Evolutionary conservation across 306 rosid species (phyloP), one percentile per base, ranked within the genome.

Genomic region (Rubus parviflorus): DNA sequence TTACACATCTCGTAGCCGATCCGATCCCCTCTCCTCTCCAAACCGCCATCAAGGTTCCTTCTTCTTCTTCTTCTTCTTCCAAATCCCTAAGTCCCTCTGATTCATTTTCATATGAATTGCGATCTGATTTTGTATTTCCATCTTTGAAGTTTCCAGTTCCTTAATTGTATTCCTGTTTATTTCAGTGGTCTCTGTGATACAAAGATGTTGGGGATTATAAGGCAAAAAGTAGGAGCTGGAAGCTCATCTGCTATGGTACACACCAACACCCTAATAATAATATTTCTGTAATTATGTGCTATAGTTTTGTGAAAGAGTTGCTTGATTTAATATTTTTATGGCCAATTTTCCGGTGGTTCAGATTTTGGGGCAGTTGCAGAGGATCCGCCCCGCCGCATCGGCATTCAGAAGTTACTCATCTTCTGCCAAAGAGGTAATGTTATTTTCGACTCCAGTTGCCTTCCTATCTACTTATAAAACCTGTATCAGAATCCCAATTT

Each of bases 151-250:
- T 30, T 30, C 35, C 35, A 30, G 35, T 30, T 30, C 35, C 35
- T 46, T n/a, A 20, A 43, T 43, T 16, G 0, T 68, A 43, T 68
- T 46, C 8, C 22, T 46, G n/a, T 45, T 61, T n/a, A n/a, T 37
- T 42, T 19, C 74, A n/a, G 77, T 62, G 47, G 9, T 46, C 41
- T 35, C 69, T 74, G 72, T 65, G 54, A 68, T 20, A 57, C 67
- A 38, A 86, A 81, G 86, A 91, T 94, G 98, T 87, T 72, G 94
- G 91, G 96, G 74, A 13, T 82, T 74, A 12, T 87, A 46, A 89
- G 88, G 88, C 87, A 85, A 77, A 91, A 86, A 76, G 78, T 90
- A 40, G 78, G 86, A 74, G 78, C 85, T 57, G 83, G 79, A 70
- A 84, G 72, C 87, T 69, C 87, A 25, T 83, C 87, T 40, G 81